Evolutionary conservation across 805 yeast genomes (phyloP).

Genomic region (Starmerella potacharoeniae): DNA sequence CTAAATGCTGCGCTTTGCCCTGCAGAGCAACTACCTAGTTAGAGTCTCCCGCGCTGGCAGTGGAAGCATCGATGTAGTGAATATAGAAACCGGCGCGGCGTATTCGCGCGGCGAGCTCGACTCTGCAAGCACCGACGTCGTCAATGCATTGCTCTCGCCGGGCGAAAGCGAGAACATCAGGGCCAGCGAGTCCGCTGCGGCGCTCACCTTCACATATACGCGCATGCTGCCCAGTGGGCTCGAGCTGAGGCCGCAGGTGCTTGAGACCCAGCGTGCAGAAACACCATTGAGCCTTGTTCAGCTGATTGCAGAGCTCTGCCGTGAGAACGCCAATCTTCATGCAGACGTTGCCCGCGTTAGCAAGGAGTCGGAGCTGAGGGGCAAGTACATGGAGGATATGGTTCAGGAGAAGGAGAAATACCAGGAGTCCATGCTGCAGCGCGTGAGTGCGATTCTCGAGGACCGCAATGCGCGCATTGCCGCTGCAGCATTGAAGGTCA

Average conservation of each 20-base stretch:
- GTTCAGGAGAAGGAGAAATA: conserved; percentile 15
- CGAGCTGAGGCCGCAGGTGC: conserved; percentile 7
- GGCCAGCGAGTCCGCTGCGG: background rate
- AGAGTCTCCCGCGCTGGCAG: background rate
- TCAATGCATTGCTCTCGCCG: background rate
- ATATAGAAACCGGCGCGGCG: background rate
- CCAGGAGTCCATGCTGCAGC: conserved; percentile 11
- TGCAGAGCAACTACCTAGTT: background rate
- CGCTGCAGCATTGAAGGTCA: background rate
- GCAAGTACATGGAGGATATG: conserved; percentile 10
- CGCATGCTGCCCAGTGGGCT: conserved; percentile 9
- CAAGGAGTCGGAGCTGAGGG: background rate
- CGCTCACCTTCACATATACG: background rate
- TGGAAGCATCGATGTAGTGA: background rate
- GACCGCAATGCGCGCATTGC: conserved; percentile 12
- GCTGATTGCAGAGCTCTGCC: background rate
- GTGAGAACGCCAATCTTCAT: background rate
- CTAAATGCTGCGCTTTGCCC: background rate
- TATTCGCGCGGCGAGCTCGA: background rate
- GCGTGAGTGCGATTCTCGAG: conserved; percentile 15
- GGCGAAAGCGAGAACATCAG: background rate
- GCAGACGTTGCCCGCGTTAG: background rate
- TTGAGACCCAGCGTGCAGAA: background rate
- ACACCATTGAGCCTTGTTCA: background rate
- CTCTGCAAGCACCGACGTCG: background rate